Conservation (phyloP, 208 protist species). For the Novymonas esmeraldas region DNA sequence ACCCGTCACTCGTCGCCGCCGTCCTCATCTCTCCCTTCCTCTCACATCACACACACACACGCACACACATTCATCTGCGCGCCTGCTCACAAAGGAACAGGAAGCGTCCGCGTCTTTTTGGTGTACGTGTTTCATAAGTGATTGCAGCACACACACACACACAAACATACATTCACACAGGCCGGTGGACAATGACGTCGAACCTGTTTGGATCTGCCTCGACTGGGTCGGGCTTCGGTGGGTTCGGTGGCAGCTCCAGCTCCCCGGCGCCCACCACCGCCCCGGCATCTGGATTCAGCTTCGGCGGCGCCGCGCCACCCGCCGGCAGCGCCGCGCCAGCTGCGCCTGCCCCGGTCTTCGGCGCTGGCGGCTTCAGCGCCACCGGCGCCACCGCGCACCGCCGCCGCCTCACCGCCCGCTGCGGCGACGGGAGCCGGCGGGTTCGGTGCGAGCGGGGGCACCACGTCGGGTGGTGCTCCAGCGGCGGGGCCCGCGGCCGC, state of each 20-base stretch:
- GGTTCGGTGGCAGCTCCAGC: not conserved
- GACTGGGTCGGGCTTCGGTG: not conserved
- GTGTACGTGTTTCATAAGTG: not conserved
- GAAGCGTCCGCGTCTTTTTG: not conserved
- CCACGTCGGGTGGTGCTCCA: constrained; percentile 6
- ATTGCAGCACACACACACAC: not conserved
- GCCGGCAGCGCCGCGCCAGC: no score
- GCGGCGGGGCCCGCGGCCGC: constrained; percentile 5
- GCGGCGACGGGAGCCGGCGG: not conserved
- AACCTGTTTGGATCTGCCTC: constrained; percentile 8
- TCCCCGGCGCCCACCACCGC: not conserved
- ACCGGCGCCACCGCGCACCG: not conserved
- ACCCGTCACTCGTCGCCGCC: no score
- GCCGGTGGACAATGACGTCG: constrained; percentile 10
- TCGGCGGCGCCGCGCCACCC: not conserved
- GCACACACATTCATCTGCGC: no score
- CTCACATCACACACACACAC: no score
- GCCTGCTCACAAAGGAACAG: no score
- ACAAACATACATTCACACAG: not conserved
- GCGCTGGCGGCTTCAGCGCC: not conserved
- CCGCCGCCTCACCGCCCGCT: no score
- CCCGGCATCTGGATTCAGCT: constrained; percentile 1
- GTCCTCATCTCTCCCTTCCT: no score
- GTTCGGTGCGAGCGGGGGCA: not conserved
- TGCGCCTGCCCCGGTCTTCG: not conserved